Base-by-base conservation (phyloP, 148 eudicot genomes). In the Rhododendron mucronatum region DNA sequence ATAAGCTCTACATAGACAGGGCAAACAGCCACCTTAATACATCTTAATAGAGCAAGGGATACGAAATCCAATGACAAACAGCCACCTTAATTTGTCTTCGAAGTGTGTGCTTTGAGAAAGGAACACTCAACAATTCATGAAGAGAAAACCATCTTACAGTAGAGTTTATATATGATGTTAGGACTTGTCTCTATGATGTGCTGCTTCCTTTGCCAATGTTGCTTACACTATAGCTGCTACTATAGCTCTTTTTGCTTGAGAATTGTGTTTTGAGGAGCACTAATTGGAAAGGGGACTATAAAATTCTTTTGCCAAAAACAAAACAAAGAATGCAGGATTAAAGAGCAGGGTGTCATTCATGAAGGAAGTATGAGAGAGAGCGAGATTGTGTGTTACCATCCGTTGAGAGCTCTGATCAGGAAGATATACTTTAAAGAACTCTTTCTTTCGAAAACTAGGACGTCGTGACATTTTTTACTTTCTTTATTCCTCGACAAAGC, bases 381-480 rank as follows among this genome's bases (percentile, higher is more conserved):
- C 14, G 7, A 71, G 37, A 71, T 7, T 11, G 78, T 37, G 33
- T 13, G 39, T 16, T 83, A 83, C 85, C 78, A 83, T 33, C n/a
- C 10, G 77, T 14, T 28, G 55, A 45, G 85, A 83, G 85, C 78
- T 83, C 78, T 28, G 76, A 41, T 15, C 12, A 9, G 85, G 85
- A 15, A 83, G 33, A 67, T 65, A 83, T 0, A 83, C 55, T 65
- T 83, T 83, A 26, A 67, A 83, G 53, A 83, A 83, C 85, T 83
- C 85, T 5, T 5, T n/a, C 33, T 78, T 44, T 78, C 16, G 55
- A 78, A 1, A 12, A 1, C 59, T 15, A 28, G 9, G 37, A 50
- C 37, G 61, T 80, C 5, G 21, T 12, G 45, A 39, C 83, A 81
- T 81, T 53, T 20, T 15, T 15, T 21, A 21, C 26, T 78, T 8